Base-by-base conservation (phyloP, 2,329 filamentous ascomycete genomes). In the Fusarium bactridioides region DNA sequence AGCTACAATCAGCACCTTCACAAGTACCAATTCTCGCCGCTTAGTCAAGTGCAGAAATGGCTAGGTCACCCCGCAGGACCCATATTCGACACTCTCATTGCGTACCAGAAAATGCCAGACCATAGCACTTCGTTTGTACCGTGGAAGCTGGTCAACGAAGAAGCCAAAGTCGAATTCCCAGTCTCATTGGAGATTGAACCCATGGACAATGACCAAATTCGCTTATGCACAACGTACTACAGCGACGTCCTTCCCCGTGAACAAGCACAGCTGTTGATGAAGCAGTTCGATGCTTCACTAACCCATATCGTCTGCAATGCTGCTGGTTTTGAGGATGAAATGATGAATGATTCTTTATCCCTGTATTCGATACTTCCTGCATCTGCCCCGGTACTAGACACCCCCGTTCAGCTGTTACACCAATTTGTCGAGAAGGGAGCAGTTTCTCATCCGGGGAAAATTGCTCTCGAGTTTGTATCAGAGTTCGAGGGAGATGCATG, bases 21-120 rank as follows among this genome's bases (percentile, higher is more conserved):
- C 53, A 90, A 90, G 65, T 85, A 94, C 76, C 93, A 96, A 70
- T 91, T 92, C 74, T 89, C 89, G 0, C 89, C 94, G 2, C 83
- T 97, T 11, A 85, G 87, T 7, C 88, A 89, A 35, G 91, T 97
- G 15, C 93, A 97, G 75, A 89, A 87, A 55, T 92, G 91, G 86
- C 85, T 93, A 23, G 91, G 90, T 1, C 86, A 89, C 64, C 84
- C 91, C 1, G 89, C 91, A 29, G 86, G 88, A 11, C 83, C 87
- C 1, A 84, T 96, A 0, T 97, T 98, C 74, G 94, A 98, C 77
- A 95, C 94, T 0, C 85, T 98, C 3, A 89, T 98, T 66, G 92
- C 94, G 1, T 95, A 94, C 77, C 95, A 97, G 77, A 93, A 93
- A 72, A 84, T 64, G 73, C 82, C 57, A 23, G 72, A 81, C 23